phyloP scores from a whole-genome alignment of 345 rosid species.

The Orychophragmus violaceus region DNA sequence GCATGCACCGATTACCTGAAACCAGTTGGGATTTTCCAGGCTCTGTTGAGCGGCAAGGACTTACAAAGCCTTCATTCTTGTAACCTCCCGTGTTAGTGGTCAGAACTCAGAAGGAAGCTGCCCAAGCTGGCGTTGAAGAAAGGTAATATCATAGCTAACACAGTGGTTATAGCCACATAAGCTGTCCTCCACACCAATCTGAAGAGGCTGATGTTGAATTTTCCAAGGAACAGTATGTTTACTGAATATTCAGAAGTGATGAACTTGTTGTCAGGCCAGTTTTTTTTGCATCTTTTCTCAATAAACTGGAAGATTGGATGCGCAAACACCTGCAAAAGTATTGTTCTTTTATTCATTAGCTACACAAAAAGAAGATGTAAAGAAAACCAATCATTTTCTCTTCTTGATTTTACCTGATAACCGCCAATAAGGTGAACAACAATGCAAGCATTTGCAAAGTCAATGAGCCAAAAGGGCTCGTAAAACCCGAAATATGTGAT shows the following conservation, averaged over 20 bases:
- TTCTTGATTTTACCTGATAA: conserved; percentile 91
- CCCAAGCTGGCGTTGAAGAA: conserved; percentile 84
- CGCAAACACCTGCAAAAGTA: too few relatives aligned
- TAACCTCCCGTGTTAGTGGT: conserved; percentile 93
- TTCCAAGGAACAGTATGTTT: conserved; percentile 37
- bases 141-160: conserved; percentile 75
- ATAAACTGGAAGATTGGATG: conserved; percentile 65
- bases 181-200: conserved; percentile 67
- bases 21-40: conserved; percentile 88
- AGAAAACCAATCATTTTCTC: too few relatives aligned
- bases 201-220: conserved; percentile 46
- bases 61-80: conserved; percentile 92
- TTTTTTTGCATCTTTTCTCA: conserved; percentile 38
- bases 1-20: too few relatives aligned
- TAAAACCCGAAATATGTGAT: conserved; percentile 84
- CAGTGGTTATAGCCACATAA: conserved; percentile 52
- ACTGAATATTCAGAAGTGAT: conserved; percentile 41
- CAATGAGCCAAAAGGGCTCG: conserved; percentile 80
- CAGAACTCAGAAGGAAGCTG: conserved; percentile 65
- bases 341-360: too few relatives aligned
- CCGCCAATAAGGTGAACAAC: conserved; percentile 76
- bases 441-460: conserved; percentile 75
- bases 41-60: conserved; percentile 98
- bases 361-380: too few relatives aligned
- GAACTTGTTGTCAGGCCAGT: conserved; percentile 61